Evolutionary conservation across 306 rosid species (phyloP).

Genomic region (Vigna nakashimae): DNA sequence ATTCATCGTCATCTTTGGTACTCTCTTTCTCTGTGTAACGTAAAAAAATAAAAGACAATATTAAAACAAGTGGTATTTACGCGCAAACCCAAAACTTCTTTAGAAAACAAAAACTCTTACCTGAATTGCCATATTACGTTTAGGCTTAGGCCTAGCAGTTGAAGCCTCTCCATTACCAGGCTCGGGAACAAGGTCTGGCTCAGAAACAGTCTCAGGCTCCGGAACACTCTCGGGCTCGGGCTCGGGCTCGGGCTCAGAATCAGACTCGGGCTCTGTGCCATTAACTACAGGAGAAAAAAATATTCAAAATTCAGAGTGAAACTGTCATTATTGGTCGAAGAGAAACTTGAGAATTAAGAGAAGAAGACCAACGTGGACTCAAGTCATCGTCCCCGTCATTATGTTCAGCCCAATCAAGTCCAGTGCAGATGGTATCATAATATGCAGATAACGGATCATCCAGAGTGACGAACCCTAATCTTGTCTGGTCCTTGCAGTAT

Average conservation of each 20-base stretch:
- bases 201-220: no score
- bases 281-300: no score
- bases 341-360: neutral
- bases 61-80: neutral
- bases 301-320: neutral
- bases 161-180: neutral
- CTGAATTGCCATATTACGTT: neutral
- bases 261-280: neutral
- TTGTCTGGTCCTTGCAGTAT: conserved; percentile 52
- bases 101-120: neutral
- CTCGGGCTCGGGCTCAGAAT: neutral
- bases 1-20: conserved; percentile 52
- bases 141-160: neutral
- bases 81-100: neutral
- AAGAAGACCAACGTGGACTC: neutral
- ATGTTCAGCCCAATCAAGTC: conserved; percentile 62
- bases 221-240: no score
- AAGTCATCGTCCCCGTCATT: conserved; percentile 30
- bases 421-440: conserved; percentile 72
- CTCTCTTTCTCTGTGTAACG: conserved; percentile 63
- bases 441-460: conserved; percentile 64
- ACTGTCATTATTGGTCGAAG: neutral
- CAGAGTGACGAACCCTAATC: conserved; percentile 51
- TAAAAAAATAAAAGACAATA: no score
- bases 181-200: neutral